A percentile compares a stretch with the other conserved stretches of the same genome.
These are phyloP conservation scores for Silene vulgaris DNA, from an alignment of 179 eudicot genomes.

Conservation along the genomic window DNA sequence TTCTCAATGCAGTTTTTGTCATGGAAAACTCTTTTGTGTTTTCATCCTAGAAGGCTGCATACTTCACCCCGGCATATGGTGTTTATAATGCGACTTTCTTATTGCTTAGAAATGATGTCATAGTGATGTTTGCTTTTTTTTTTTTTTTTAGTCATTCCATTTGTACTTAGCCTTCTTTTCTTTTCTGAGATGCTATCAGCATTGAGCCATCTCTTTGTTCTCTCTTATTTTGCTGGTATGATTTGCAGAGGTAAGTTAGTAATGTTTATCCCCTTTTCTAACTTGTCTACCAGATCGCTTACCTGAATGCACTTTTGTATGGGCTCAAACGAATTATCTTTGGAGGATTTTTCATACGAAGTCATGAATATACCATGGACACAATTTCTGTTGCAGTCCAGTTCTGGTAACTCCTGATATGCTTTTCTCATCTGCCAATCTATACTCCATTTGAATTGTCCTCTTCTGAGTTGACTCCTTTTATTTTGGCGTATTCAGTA, in stretches of 20 bases:
- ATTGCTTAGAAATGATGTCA: too few species aligned
- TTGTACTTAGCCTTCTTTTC: not conserved
- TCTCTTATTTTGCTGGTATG: not conserved
- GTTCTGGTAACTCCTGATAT: constrained; percentile 57
- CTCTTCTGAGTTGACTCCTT: constrained; percentile 10
- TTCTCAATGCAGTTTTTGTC: too few species aligned
- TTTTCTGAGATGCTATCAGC: not conserved
- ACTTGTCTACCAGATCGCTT: constrained; percentile 57
- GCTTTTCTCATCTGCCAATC: not conserved
- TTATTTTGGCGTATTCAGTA: too few species aligned
- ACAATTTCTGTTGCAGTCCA: constrained; percentile 93
- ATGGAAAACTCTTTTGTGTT: too few species aligned
- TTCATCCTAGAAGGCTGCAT: too few species aligned
- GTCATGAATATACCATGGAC: constrained; percentile 94
- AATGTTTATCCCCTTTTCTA: not conserved
- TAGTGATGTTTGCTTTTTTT: not conserved
- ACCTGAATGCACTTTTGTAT: constrained; percentile 72
- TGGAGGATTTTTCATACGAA: constrained; percentile 92
- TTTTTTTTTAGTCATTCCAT: not conserved
- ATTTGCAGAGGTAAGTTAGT: not conserved
- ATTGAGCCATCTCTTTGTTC: not conserved
- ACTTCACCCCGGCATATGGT: too few species aligned
- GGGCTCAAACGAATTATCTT: constrained; percentile 90
- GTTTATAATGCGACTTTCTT: too few species aligned
- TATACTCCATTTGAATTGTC: not conserved